Base-by-base conservation (phyloP, 331 rosid genomes). In the Telfairia occidentalis region DNA sequence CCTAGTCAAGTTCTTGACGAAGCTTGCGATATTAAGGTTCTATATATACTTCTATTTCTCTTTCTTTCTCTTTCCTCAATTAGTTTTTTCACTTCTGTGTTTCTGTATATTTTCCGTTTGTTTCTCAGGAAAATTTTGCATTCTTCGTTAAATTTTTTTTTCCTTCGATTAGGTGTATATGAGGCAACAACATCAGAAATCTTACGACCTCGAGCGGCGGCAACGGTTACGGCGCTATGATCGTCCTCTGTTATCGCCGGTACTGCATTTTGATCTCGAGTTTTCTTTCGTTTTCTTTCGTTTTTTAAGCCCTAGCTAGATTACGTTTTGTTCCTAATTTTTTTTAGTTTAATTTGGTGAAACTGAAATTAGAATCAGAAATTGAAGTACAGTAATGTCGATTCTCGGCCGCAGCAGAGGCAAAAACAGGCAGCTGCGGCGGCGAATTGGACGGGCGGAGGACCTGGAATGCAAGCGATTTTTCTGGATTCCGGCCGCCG, bases 381-480 rank as follows among this genome's bases (percentile, higher is more conserved):
- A 60, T 53, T 83, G 40, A 89, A 76, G 82, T 66, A 50, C 65
- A 3, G 52, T 21, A 50, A 52, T 46, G 49, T 49, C 40, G 48
- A 81, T 28, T 53, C 85, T 19, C 77, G 81, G 43, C 78, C 81
- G 9, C 21, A 82, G 37, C 73, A 77, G 48, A 23, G 9, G 19
- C 60, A 43, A 24, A 84, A 83, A 78, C 40, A 86, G 16, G 85
- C 75, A 58, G 40, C 13, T 4, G 79, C 30, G 4, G 64, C 78
- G 5, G 8, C 34, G 35, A 82, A 70, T 38, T 71, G 85, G 84
- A 77, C 82, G 16, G 58, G 79, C 3, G 87, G 85, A 45, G 92
- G 97, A 61, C 81, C 76, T 38, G 97, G 96, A 82, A 89, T 93
- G 96, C 90, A 87, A 84, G 97, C 88, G 6, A 72, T 90, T 13